phyloP scores from a whole-genome alignment of 768 basidiomycete species.

The Pleurotus djamor region DNA sequence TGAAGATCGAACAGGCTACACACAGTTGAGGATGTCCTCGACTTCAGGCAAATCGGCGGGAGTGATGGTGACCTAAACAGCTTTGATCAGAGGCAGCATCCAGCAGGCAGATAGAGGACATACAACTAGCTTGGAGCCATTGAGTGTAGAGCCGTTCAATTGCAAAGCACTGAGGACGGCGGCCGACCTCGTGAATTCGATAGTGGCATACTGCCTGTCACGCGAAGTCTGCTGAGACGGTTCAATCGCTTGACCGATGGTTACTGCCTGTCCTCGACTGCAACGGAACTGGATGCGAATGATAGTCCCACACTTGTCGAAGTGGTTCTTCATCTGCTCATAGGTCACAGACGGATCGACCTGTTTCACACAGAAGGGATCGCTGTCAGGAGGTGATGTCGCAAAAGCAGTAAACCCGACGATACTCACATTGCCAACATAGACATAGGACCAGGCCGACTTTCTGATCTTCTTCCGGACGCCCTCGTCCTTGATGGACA shows the following conservation, averaged over 20 bases:
- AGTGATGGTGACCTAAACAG: constrained; percentile 29
- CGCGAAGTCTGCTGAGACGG: constrained; percentile 16
- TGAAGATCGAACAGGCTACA: not conserved
- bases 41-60: constrained; percentile 40
- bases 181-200: constrained; percentile 37
- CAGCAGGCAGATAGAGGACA: constrained; percentile 11
- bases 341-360: constrained; percentile 32
- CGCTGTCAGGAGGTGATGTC: not conserved
- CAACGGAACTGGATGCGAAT: constrained; percentile 35
- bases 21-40: constrained; percentile 22
- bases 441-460: constrained; percentile 33
- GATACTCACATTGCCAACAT: constrained; percentile 63
- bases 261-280: constrained; percentile 36
- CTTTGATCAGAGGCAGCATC: too few species aligned
- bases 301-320: constrained; percentile 34
- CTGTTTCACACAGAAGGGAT: constrained; percentile 17
- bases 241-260: constrained; percentile 18
- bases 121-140: constrained; percentile 39
- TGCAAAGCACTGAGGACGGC: constrained; percentile 40
- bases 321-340: constrained; percentile 26
- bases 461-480: not conserved
- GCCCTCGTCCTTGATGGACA: constrained; percentile 10
- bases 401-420: too few species aligned
- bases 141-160: constrained; percentile 32
- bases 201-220: constrained; percentile 49